Evolutionary conservation across 2,329 filamentous ascomycete genomes (phyloP).

Genomic region (Calonectria multiphialidica): DNA sequence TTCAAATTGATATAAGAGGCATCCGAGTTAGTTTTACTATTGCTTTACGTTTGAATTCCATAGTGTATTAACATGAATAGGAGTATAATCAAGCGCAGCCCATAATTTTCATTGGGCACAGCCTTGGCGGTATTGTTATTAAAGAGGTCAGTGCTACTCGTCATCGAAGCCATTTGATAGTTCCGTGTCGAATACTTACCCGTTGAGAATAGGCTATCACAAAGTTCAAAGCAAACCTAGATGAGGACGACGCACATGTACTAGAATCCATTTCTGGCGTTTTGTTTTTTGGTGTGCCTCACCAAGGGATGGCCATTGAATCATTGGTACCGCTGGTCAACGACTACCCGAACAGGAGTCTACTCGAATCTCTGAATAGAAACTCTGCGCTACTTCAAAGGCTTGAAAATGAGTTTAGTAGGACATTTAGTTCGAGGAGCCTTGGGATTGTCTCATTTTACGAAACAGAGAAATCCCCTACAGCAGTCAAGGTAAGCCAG

Average conservation of each 20-base stretch:
- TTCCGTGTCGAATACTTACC: not conserved
- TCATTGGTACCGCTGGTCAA: constrained; percentile 28
- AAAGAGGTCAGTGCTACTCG: not conserved
- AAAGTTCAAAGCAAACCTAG: not conserved
- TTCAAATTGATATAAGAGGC: not conserved
- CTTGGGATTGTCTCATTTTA: constrained; percentile 24
- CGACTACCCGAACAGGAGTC: constrained; percentile 21
- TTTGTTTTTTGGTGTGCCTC: constrained; percentile 30
- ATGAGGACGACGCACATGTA: not conserved
- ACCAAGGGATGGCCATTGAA: constrained; percentile 28
- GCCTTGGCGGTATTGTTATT: not conserved
- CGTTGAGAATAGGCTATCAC: not conserved
- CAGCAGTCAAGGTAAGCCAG: constrained; percentile 12
- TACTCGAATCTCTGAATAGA: constrained; percentile 31
- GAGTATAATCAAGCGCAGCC: not conserved
- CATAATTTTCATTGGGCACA: not conserved
- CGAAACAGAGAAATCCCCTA: constrained; percentile 22
- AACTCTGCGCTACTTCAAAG: constrained; percentile 28
- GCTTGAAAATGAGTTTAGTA: constrained; percentile 17
- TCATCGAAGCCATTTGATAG: too few species aligned
- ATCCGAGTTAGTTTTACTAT: not conserved
- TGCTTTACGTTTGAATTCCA: too few species aligned
- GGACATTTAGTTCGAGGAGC: not conserved
- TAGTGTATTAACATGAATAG: not conserved
- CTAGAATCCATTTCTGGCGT: not conserved